Evolutionary conservation across 257 asterid species (phyloP).

Genomic region (Pogostemon cablin): DNA sequence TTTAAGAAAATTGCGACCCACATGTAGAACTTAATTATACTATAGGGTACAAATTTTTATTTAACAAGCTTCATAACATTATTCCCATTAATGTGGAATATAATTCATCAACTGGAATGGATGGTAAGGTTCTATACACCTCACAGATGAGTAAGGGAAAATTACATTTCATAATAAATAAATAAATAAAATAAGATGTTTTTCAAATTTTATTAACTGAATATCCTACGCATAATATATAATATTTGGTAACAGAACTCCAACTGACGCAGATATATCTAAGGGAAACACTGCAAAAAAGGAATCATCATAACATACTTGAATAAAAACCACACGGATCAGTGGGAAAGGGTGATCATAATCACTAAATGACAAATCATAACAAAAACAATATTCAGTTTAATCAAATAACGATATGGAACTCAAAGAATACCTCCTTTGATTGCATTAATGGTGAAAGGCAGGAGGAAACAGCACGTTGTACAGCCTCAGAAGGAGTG

Average conservation of each 20-base stretch:
- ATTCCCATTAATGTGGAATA: too few relatives aligned
- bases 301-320: not conserved
- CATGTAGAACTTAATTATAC: too few relatives aligned
- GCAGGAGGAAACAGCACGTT: slow-evolving; percentile 91
- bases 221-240: too few relatives aligned
- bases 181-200: too few relatives aligned
- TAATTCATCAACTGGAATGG: too few relatives aligned
- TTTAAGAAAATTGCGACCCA: too few relatives aligned
- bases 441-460: slow-evolving; percentile 95
- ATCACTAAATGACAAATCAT: not conserved
- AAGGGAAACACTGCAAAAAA: not conserved
- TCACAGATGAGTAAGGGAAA: too few relatives aligned
- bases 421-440: slow-evolving; percentile 64
- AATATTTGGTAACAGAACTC: slow-evolving; percentile 12
- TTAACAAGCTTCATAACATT: too few relatives aligned
- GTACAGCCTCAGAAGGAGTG: slow-evolving; percentile 99
- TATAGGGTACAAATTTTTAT: too few relatives aligned
- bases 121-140: too few relatives aligned
- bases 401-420: slow-evolving; percentile 17
- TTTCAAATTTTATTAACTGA: too few relatives aligned
- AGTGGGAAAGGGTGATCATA: slow-evolving; percentile 1
- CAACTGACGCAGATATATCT: slow-evolving; percentile 3
- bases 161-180: too few relatives aligned
- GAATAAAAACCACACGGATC: not conserved
- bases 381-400: slow-evolving; percentile 27